Evolutionary conservation across 2,329 filamentous ascomycete species (phyloP).

Genomic region (Monilinia fructicola): DNA sequence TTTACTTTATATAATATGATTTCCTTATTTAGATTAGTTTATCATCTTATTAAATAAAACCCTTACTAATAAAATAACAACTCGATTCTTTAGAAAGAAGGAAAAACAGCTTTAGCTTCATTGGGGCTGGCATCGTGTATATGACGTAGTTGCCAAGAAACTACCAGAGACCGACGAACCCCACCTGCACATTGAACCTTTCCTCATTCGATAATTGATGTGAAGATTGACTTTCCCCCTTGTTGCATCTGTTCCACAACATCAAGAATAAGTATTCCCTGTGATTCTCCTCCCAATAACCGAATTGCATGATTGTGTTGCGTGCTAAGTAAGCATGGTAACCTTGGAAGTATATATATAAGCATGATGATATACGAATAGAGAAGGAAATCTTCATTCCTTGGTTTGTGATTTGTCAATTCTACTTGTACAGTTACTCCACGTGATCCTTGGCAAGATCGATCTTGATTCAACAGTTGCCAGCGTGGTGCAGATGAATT

Average conservation of each 20-base stretch:
- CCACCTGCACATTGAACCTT: constrained; percentile 2
- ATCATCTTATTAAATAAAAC: too few relatives aligned
- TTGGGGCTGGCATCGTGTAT: background rate
- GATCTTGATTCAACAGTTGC: background rate
- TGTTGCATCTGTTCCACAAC: background rate
- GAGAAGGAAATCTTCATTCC: background rate
- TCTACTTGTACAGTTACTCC: too few relatives aligned
- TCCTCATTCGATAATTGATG: background rate
- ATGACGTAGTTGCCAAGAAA: constrained; percentile 15
- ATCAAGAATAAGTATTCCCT: background rate
- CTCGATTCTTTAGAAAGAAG: background rate
- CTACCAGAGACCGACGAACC: background rate
- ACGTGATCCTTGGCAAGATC: background rate
- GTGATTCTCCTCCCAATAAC: background rate
- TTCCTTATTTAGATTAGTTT: too few relatives aligned
- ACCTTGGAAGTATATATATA: too few relatives aligned
- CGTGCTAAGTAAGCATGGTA: too few relatives aligned
- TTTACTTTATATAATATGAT: too few relatives aligned
- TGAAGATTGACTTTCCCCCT: background rate
- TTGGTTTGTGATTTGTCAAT: background rate
- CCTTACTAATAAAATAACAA: too few relatives aligned
- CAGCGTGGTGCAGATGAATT: background rate
- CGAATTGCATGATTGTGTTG: background rate
- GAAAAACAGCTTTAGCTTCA: constrained; percentile 10
- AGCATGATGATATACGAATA: too few relatives aligned